phyloP scores from a whole-genome alignment of 2,329 filamentous ascomycete species.

The Phaeosphaeria sp. region DNA sequence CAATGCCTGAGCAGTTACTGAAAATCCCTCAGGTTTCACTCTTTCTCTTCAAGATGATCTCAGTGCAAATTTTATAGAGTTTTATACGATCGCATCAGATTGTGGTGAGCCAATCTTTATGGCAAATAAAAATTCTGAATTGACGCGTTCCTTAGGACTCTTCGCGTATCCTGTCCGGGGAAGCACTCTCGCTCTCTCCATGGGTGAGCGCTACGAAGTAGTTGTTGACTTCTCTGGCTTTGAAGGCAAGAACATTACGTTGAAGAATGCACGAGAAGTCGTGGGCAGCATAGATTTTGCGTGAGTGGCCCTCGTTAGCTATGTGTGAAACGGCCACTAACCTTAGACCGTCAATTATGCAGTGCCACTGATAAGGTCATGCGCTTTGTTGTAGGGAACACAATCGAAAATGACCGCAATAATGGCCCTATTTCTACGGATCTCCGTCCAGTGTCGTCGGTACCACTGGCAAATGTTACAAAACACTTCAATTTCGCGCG shows the following conservation, averaged over 20 bases:
- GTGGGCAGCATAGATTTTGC: slow-evolving; percentile 58
- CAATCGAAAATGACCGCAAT: slow-evolving; percentile 24
- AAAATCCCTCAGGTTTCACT: slow-evolving; percentile 52
- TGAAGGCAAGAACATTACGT: slow-evolving; percentile 57
- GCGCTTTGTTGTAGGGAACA: slow-evolving; percentile 54
- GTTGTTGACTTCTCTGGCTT: slow-evolving; percentile 62
- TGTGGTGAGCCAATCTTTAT: slow-evolving; percentile 40
- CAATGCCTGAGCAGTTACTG: not conserved
- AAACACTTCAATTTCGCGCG: slow-evolving; percentile 43
- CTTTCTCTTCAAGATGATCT: slow-evolving; percentile 54
- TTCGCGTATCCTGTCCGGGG: slow-evolving; percentile 55
- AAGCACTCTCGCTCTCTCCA: slow-evolving; percentile 56
- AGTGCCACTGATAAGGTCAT: slow-evolving; percentile 50
- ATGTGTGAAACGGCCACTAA: not conserved
- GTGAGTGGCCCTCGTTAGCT: not conserved
- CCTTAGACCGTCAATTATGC: not conserved
- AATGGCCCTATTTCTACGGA: slow-evolving; percentile 37
- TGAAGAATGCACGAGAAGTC: slow-evolving; percentile 53
- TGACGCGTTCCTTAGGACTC: slow-evolving; percentile 45
- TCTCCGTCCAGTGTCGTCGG: slow-evolving; percentile 34
- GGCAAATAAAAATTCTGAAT: not conserved
- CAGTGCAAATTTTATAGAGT: slow-evolving; percentile 47
- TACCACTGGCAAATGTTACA: slow-evolving; percentile 20
- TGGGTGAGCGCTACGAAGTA: slow-evolving; percentile 66
- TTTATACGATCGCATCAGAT: slow-evolving; percentile 64